These are phyloP conservation scores for Hypoxylon sp. DNA, from an alignment of 2,329 filamentous ascomycete genomes.

Conservation along the genomic window DNA sequence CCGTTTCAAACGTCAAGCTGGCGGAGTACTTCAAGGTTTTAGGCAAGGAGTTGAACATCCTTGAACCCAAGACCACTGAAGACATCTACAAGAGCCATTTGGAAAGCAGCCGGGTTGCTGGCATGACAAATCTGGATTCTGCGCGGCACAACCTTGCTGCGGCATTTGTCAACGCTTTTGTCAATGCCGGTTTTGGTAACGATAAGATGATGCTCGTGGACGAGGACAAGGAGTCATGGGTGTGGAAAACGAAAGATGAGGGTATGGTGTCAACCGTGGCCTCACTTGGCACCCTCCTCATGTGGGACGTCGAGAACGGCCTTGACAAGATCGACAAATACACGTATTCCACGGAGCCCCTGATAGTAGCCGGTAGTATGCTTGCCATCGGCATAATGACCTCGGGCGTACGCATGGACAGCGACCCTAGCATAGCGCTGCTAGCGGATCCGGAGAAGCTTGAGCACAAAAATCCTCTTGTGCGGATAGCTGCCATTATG, in stretches of 20 bases:
- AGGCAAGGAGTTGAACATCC: slow-evolving; percentile 94
- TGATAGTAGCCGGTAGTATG: slow-evolving; percentile 90
- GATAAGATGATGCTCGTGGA: slow-evolving; percentile 98
- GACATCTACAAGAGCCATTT: slow-evolving; percentile 99
- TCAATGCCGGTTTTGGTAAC: slow-evolving; percentile 93
- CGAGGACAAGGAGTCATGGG: slow-evolving; percentile 91
- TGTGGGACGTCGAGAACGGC: slow-evolving; percentile 94
- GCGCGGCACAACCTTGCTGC: slow-evolving; percentile 96
- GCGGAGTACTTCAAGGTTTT: slow-evolving; percentile 94
- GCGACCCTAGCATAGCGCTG: slow-evolving; percentile 90
- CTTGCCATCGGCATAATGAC: slow-evolving; percentile 97
- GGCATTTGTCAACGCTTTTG: slow-evolving; percentile 96
- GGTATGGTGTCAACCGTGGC: slow-evolving; percentile 98
- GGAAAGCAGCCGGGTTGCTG: slow-evolving; percentile 92
- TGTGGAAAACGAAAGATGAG: slow-evolving; percentile 99
- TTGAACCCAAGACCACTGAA: slow-evolving; percentile 96
- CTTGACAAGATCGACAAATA: slow-evolving; percentile 96
- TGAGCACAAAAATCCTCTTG: slow-evolving; percentile 80
- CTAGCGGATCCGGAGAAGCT: slow-evolving; percentile 86
- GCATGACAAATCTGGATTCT: slow-evolving; percentile 94
- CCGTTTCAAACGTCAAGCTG: slow-evolving; percentile 87
- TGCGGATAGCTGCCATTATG: slow-evolving; percentile 92
- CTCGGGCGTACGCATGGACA: slow-evolving; percentile 89
- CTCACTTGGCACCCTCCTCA: slow-evolving; percentile 88
- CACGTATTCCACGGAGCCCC: slow-evolving; percentile 85